A percentile compares a stretch with the other conserved stretches of the same genome.
These are phyloP conservation scores for Oidium heveae DNA, from an alignment of 2,329 filamentous ascomycete species.

Conservation along the genomic window DNA sequence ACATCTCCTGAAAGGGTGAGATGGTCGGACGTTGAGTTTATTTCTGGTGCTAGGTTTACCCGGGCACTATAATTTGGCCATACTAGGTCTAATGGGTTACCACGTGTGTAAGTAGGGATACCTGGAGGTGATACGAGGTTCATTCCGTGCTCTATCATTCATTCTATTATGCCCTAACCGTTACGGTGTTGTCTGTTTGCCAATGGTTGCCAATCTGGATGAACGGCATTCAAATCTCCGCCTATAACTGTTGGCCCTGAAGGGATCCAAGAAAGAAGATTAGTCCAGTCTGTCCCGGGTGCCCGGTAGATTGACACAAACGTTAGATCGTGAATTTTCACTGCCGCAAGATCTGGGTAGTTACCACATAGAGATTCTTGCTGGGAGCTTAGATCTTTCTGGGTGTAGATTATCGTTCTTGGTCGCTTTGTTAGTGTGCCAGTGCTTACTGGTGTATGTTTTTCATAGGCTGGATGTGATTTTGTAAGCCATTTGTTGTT, in stretches of 20 bases:
- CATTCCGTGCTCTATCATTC: not conserved
- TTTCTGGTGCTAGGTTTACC: not conserved
- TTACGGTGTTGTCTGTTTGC: not conserved
- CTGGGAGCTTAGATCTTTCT: not conserved
- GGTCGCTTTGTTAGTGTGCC: not conserved
- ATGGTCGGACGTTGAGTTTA: not conserved
- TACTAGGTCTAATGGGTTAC: not conserved
- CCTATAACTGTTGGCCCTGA: too few species aligned
- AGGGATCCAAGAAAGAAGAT: not conserved
- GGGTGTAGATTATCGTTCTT: not conserved
- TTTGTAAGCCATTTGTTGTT: too few species aligned
- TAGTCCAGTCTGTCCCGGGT: not conserved
- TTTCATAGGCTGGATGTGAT: too few species aligned
- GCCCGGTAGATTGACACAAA: not conserved
- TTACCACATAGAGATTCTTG: not conserved
- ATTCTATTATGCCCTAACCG: not conserved
- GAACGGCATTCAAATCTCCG: too few species aligned
- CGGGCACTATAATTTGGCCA: not conserved
- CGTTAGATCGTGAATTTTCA: not conserved
- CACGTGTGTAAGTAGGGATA: not conserved
- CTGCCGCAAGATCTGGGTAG: too few species aligned
- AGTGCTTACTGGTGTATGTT: too few species aligned
- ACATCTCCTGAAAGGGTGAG: not conserved
- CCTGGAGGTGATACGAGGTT: not conserved
- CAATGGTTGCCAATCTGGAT: not conserved